Evolutionary conservation across 441 rosid species (phyloP).

Genomic region (Populus tomentosa): DNA sequence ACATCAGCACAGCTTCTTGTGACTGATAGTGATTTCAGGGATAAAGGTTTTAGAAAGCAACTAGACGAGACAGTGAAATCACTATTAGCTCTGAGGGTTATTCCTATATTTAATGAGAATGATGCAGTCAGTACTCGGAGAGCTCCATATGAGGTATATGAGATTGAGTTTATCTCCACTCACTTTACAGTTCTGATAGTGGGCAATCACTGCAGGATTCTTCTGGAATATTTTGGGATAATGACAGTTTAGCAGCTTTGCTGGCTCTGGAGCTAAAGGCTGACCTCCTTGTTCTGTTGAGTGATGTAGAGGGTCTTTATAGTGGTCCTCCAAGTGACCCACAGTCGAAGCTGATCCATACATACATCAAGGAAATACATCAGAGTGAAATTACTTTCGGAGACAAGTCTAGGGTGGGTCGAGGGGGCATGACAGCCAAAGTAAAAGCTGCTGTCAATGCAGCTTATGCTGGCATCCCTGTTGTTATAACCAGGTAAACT

Average conservation of each 20-base stretch:
- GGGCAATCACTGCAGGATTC: constrained; percentile 65
- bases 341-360: constrained; percentile 78
- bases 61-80: constrained; percentile 76
- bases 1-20: constrained; percentile 94
- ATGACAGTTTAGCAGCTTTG: constrained; percentile 95
- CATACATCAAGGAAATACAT: constrained; percentile 77
- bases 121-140: constrained; percentile 95
- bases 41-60: constrained; percentile 73
- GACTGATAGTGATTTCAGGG: constrained; percentile 86
- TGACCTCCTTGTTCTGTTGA: constrained; percentile 83
- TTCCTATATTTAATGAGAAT: constrained; percentile 96
- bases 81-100: constrained; percentile 57
- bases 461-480: constrained; percentile 88
- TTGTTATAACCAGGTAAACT: constrained; percentile 81
- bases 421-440: constrained; percentile 99
- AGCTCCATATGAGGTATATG: constrained; percentile 91
- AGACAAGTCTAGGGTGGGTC: constrained; percentile 94
- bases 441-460: constrained; percentile 96
- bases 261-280: constrained; percentile 90
- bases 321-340: constrained; percentile 99
- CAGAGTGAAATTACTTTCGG: constrained; percentile 89
- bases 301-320: constrained; percentile 98
- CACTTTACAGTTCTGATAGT: constrained; percentile 13
- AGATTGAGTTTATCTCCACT: not conserved
- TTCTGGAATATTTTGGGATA: constrained; percentile 99